Evolutionary conservation across 1,284 basidiomycete genomes (phyloP), one percentile per base, ranked within the genome.

Genomic region (Naganishia albida): DNA sequence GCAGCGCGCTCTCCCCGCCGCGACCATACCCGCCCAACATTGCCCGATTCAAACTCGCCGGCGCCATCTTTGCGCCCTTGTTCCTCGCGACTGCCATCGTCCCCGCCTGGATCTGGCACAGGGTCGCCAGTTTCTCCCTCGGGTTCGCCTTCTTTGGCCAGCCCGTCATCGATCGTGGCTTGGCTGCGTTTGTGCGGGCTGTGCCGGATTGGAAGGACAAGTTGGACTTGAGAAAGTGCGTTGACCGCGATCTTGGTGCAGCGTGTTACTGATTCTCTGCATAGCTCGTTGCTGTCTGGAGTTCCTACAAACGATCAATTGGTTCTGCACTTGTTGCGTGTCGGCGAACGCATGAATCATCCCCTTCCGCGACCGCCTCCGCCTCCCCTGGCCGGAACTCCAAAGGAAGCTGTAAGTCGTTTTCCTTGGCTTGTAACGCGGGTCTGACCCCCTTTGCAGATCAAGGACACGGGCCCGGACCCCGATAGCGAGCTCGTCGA

Each of bases 291-390:
- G 43, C 72, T 85, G 18, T 80, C 77, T 25, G 80, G 82, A 12
- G 83, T 84, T 0, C 85, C 85, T 2, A 85, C 84, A 52, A 82
- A 85, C 68, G 83, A 83, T 4, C 85, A 85, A 68, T 78, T 85
- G 44, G 82, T 83, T 0, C 73, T 85, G 3, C 82, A 84, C 38
- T 72, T 85, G 34, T 73, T 85, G 2, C 80, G 84, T 16, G 79
- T 84, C 30, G 81, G 79, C 7, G 83, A 85, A 69, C 76, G 75
- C 8, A 50, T 59, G 40, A 53, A 70, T 28, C 63, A 70, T 20
- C 79, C 79, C 10, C 67, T 80, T 1, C 78, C 78, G 13, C 70
- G 76, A 57, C 78, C 79, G 16, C 78, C 77, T 38, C 70, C 75
- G 2, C 72, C 75, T 34, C 77, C 77, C 62, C 70, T 77, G 51